Evolutionary conservation across 257 asterid species (phyloP).

Genomic region (Plantago ovata): DNA sequence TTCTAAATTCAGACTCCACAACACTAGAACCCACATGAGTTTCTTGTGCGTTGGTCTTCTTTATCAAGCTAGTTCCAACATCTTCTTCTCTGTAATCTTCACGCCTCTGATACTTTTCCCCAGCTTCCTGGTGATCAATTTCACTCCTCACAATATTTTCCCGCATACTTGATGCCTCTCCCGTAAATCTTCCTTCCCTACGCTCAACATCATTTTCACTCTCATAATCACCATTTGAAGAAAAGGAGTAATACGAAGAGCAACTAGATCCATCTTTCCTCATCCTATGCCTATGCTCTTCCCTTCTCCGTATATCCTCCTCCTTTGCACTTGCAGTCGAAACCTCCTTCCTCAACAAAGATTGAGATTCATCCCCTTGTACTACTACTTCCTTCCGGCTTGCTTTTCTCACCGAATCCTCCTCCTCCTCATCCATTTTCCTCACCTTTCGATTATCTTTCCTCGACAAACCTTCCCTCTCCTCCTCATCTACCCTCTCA

Average conservation of each 20-base stretch:
- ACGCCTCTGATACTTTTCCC: slow-evolving; percentile 27
- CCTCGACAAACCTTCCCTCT: slow-evolving; percentile 18
- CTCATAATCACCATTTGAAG: slow-evolving; percentile 56
- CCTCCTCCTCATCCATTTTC: slow-evolving; percentile 33
- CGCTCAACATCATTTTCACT: slow-evolving; percentile 47
- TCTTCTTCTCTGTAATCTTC: slow-evolving; percentile 39
- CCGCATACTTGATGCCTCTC: slow-evolving; percentile 27
- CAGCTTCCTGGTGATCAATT: slow-evolving; percentile 27
- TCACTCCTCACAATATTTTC: slow-evolving; percentile 38
- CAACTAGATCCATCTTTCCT: slow-evolving; percentile 73
- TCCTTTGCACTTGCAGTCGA: slow-evolving; percentile 31
- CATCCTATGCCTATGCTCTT: slow-evolving; percentile 17
- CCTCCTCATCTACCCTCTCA: slow-evolving; percentile 18
- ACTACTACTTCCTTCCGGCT: slow-evolving; percentile 19
- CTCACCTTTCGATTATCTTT: slow-evolving; percentile 24
- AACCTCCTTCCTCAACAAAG: slow-evolving; percentile 24
- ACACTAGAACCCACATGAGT: slow-evolving; percentile 32
- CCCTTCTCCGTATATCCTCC: slow-evolving; percentile 19
- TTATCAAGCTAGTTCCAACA: slow-evolving; percentile 31
- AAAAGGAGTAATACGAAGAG: slow-evolving; percentile 71
- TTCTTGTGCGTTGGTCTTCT: slow-evolving; percentile 31
- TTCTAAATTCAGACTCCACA: slow-evolving; percentile 55
- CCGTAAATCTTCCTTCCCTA: slow-evolving; percentile 34
- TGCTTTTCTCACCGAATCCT: slow-evolving; percentile 25
- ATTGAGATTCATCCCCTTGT: slow-evolving; percentile 5